Percentiles rank a stretch among this genome's conserved stretches.
Evolutionary conservation across 495 filamentous ascomycete species (phyloP).

Genomic region (Xylaria scruposa): DNA sequence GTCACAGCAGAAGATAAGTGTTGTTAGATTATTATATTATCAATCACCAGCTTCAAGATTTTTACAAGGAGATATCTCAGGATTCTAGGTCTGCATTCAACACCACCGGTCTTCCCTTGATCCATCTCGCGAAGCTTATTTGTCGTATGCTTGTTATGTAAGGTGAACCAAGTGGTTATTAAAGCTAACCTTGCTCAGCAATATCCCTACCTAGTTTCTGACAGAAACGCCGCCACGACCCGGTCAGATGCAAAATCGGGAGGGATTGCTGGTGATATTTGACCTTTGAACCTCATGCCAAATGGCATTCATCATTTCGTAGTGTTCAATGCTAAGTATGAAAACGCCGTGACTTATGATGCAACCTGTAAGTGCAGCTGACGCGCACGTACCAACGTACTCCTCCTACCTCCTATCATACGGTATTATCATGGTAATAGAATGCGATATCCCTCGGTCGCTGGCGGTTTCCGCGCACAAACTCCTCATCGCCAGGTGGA

Average conservation of each 20-base stretch:
- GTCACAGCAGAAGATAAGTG: not conserved
- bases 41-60: not conserved
- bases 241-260: not conserved
- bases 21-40: slow-evolving; percentile 25
- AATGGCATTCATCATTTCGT: not conserved
- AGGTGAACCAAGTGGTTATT: not conserved
- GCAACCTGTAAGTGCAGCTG: slow-evolving; percentile 1
- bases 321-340: not conserved
- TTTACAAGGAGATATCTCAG: not conserved
- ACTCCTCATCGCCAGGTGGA: slow-evolving; percentile 84
- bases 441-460: slow-evolving; percentile 87
- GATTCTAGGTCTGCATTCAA: not conserved
- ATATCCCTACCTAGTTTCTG: not conserved
- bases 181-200: not conserved
- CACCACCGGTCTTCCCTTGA: not conserved
- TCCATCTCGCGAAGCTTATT: not conserved
- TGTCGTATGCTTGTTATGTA: not conserved
- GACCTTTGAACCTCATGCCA: not conserved
- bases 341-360: slow-evolving; percentile 1
- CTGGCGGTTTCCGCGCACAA: slow-evolving; percentile 77
- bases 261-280: not conserved
- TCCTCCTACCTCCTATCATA: slow-evolving; percentile 55
- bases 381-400: not conserved
- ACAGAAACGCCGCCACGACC: not conserved
- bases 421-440: slow-evolving; percentile 84